Evolutionary conservation across 2,329 filamentous ascomycete genomes (phyloP).

Genomic region (Bipolaris bicolor): DNA sequence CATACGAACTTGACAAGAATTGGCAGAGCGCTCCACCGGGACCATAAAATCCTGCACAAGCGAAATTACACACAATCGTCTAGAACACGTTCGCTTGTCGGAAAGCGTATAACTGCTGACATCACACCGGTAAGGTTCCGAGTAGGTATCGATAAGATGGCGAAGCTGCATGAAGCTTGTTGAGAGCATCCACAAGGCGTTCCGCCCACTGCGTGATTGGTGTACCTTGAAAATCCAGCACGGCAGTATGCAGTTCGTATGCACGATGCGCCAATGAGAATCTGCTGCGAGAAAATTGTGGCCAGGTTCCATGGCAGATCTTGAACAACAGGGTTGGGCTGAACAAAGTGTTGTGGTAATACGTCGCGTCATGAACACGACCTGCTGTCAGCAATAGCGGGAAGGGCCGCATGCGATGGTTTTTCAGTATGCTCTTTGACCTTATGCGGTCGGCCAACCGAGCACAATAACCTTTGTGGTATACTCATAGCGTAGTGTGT

Average conservation of each 20-base stretch:
- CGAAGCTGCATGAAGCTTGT: constrained; percentile 10
- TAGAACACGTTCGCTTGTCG: constrained; percentile 6
- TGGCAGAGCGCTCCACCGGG: constrained; percentile 3
- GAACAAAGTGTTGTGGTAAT: background rate
- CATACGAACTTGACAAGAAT: background rate
- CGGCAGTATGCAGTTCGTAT: constrained; percentile 1
- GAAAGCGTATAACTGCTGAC: constrained; percentile 10
- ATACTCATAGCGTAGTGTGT: background rate
- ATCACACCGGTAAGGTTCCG: constrained; percentile 6
- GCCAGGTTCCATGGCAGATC: background rate
- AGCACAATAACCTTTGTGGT: background rate
- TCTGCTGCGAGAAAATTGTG: background rate
- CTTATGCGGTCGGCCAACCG: background rate
- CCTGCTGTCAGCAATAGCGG: background rate
- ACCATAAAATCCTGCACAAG: constrained; percentile 10
- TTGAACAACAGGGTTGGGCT: background rate
- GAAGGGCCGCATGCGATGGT: constrained; percentile 4
- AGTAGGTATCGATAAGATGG: constrained; percentile 20
- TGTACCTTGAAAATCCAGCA: constrained; percentile 4
- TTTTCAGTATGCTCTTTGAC: constrained; percentile 1
- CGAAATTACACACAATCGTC: constrained; percentile 14
- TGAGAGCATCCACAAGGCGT: constrained; percentile 3
- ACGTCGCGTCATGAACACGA: constrained; percentile 4
- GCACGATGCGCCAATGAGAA: constrained; percentile 12
- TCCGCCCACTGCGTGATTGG: constrained; percentile 14